Conservation (phyloP, 371 early-diverging fungal genomes). For the Syncephalastrum monosporum region DNA sequence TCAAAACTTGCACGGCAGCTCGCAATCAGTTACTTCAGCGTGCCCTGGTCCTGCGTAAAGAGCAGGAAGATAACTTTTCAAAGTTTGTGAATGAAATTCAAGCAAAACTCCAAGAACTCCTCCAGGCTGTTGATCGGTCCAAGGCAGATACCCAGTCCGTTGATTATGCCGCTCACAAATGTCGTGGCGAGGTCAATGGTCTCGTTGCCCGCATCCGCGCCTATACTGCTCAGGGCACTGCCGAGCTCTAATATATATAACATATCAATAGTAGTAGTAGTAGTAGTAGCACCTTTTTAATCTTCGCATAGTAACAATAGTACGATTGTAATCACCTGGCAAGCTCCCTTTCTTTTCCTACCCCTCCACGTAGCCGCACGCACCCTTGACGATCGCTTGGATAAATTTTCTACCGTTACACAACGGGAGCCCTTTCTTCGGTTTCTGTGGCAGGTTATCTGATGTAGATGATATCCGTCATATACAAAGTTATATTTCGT, state of each 20-base stretch:
- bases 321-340: too few relatives aligned
- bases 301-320: background rate
- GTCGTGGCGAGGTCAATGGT: slow-evolving; percentile 41
- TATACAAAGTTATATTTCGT: too few relatives aligned
- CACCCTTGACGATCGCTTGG: too few relatives aligned
- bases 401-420: too few relatives aligned
- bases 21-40: slow-evolving; percentile 9
- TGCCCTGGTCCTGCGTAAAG: slow-evolving; percentile 5
- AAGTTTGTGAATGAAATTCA: slow-evolving; percentile 24
- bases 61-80: slow-evolving; percentile 23
- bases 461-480: too few relatives aligned
- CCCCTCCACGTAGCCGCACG: too few relatives aligned
- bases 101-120: slow-evolving; percentile 21
- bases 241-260: slow-evolving; percentile 2
- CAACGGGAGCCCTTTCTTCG: too few relatives aligned
- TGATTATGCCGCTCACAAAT: slow-evolving; percentile 27
- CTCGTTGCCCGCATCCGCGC: slow-evolving; percentile 36
- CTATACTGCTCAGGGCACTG: slow-evolving; percentile 29
- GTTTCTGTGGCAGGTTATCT: too few relatives aligned
- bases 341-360: too few relatives aligned
- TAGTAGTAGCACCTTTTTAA: background rate
- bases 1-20: slow-evolving; percentile 8
- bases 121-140: slow-evolving; percentile 15
- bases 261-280: background rate
- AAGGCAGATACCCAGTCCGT: slow-evolving; percentile 20